phyloP scores from a whole-genome alignment of 345 rosid genomes.

The Fremontodendron californicum region DNA sequence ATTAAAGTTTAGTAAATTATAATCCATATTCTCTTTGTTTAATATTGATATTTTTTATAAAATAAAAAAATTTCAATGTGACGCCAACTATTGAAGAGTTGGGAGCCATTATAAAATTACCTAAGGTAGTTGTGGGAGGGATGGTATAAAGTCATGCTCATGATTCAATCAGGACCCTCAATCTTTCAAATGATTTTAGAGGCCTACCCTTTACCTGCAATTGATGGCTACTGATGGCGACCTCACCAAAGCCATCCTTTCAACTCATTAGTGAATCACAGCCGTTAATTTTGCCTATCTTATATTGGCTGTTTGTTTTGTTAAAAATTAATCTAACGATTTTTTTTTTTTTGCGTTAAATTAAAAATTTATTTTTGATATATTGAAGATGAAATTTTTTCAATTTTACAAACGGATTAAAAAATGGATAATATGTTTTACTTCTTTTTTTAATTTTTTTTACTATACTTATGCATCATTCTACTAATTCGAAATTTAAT shows the following conservation, averaged over 20 bases:
- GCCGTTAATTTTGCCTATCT: neutral
- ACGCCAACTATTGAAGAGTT: neutral
- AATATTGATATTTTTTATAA: no score
- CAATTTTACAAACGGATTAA: no score
- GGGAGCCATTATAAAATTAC: neutral
- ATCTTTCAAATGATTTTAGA: neutral
- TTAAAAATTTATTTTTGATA: no score
- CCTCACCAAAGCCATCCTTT: neutral
- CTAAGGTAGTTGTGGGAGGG: neutral
- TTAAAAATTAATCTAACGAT: neutral
- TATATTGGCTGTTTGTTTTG: neutral
- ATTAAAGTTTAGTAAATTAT: no score
- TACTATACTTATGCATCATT: no score
- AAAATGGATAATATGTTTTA: no score
- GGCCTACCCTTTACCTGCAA: neutral
- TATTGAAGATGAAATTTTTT: no score
- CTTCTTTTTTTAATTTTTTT: no score
- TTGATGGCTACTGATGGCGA: neutral
- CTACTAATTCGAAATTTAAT: no score
- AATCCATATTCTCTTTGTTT: no score
- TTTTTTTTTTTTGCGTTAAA: neutral
- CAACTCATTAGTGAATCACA: neutral
- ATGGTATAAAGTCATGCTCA: neutral
- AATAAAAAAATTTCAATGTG: neutral
- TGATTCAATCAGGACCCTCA: neutral